phyloP scores from a whole-genome alignment of 2,329 filamentous ascomycete species.

The Paraphoma chrysanthemicola region DNA sequence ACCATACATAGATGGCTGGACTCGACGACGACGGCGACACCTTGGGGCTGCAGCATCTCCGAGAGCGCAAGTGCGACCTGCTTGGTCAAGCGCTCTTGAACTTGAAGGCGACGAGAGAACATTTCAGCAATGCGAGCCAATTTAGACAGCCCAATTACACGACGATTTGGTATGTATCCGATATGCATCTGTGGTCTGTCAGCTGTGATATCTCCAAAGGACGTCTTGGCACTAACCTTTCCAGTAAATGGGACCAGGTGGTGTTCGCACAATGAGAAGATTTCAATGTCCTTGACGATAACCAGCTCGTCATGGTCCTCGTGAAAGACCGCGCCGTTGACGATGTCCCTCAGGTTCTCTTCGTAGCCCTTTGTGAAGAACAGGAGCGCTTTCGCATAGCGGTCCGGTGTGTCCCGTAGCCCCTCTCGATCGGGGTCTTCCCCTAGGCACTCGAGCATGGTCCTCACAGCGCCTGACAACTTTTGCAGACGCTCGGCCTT shows the following conservation, averaged over 20 bases:
- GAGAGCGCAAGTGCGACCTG: conserved; percentile 94
- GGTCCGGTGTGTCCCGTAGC: conserved; percentile 72
- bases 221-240: conserved; percentile 66
- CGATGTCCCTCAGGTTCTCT: conserved; percentile 88
- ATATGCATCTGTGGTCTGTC: conserved; percentile 82
- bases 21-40: conserved; percentile 97
- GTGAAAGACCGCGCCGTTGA: conserved; percentile 93
- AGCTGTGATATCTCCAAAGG: conserved; percentile 3
- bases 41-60: conserved; percentile 90
- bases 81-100: conserved; percentile 95
- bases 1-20: conserved; percentile 98
- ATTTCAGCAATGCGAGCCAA: conserved; percentile 95
- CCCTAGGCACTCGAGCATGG: conserved; percentile 70
- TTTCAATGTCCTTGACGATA: conserved; percentile 96
- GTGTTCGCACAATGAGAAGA: conserved; percentile 95
- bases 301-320: conserved; percentile 97
- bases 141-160: conserved; percentile 95
- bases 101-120: conserved; percentile 91
- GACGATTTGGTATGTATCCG: conserved; percentile 90
- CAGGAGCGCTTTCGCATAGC: conserved; percentile 94
- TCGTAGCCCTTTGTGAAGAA: conserved; percentile 98
- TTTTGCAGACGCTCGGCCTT: conserved; percentile 65
- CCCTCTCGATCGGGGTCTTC: conserved; percentile 71
- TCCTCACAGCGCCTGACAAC: conserved; percentile 68
- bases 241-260: conserved; percentile 96